These are phyloP conservation scores for Penicillium pancosmium DNA, from an alignment of 495 filamentous ascomycete genomes.

Conservation along the genomic window DNA sequence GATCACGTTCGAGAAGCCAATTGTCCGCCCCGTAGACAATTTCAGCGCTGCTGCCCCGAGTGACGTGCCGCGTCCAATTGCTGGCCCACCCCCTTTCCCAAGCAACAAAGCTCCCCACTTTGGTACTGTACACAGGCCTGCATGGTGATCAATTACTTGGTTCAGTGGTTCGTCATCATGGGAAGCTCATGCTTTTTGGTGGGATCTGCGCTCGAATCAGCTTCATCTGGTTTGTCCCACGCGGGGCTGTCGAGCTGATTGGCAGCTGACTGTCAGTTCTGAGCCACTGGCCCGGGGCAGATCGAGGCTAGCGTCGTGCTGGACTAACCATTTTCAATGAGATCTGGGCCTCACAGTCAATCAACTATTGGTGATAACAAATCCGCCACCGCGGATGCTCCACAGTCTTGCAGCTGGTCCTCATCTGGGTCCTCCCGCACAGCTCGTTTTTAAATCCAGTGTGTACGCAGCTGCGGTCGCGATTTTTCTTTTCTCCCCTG, in stretches of 20 bases:
- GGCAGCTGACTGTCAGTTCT: slow-evolving; percentile 6
- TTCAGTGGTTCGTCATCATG: slow-evolving; percentile 20
- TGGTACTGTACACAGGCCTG: neutral
- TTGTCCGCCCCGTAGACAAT: neutral
- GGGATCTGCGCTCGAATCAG: slow-evolving; percentile 13
- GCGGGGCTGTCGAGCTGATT: slow-evolving; percentile 24
- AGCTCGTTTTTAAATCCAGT: slow-evolving; percentile 34
- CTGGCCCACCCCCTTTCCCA: slow-evolving; percentile 21
- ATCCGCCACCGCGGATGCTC: slow-evolving; percentile 31
- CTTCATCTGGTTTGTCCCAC: slow-evolving; percentile 25
- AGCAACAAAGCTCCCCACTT: slow-evolving; percentile 14
- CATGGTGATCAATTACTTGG: slow-evolving; percentile 28
- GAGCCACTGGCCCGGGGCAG: slow-evolving; percentile 17
- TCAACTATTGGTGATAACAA: slow-evolving; percentile 39
- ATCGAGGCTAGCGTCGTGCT: slow-evolving; percentile 24
- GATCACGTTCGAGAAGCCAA: neutral
- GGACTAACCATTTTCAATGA: slow-evolving; percentile 19
- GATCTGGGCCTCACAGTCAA: slow-evolving; percentile 23
- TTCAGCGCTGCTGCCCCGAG: slow-evolving; percentile 2
- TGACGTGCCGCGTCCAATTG: slow-evolving; percentile 24
- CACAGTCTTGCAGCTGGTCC: slow-evolving; percentile 33
- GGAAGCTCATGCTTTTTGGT: slow-evolving; percentile 4
- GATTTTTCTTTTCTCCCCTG: slow-evolving; percentile 14
- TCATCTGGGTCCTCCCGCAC: slow-evolving; percentile 23
- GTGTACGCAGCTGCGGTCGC: slow-evolving; percentile 9